A percentile compares a stretch with the other conserved stretches of the same genome.
These are phyloP conservation scores for Trametes cubensis DNA, from an alignment of 768 basidiomycete genomes.

Conservation along the genomic window DNA sequence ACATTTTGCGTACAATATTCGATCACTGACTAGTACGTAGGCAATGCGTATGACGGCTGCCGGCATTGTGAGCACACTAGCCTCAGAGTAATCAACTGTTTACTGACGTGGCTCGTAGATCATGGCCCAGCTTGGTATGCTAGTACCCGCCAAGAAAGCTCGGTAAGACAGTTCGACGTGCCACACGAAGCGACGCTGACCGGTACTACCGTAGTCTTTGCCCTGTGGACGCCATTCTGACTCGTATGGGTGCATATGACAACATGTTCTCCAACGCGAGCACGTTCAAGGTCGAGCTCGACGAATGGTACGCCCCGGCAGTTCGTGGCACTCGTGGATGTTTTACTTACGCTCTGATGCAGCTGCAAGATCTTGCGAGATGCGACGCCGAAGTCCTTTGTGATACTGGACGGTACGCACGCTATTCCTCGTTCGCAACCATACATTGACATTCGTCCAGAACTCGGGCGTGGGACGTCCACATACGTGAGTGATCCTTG, in stretches of 20 bases:
- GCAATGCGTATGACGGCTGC: conserved; percentile 96
- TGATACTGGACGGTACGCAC: conserved; percentile 86
- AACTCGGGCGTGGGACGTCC: conserved; percentile 93
- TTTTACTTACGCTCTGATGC: conserved; percentile 1
- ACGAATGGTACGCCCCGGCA: conserved; percentile 75
- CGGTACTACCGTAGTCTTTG: conserved; percentile 55
- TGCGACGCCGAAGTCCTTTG: conserved; percentile 90
- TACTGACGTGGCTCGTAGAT: conserved; percentile 45
- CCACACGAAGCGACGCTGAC: conserved; percentile 6
- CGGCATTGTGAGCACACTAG: conserved; percentile 65
- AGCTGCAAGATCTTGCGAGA: conserved; percentile 93
- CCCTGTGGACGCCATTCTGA: conserved; percentile 90
- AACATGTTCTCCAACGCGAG: conserved; percentile 94
- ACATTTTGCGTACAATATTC: not conserved
- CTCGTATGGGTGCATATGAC: conserved; percentile 98
- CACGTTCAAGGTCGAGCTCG: conserved; percentile 98
- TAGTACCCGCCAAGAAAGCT: conserved; percentile 84
- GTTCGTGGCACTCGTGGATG: not conserved
- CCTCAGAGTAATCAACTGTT: not conserved
- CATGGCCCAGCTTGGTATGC: conserved; percentile 96
- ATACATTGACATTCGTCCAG: conserved; percentile 40
- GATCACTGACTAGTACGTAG: conserved; percentile 36
- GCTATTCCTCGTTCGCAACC: not conserved
- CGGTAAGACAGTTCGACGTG: conserved; percentile 49
- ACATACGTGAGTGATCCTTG: conserved; percentile 65